Base-by-base conservation (phyloP, 805 yeast species). In the Metschnikowia cerradonensis region DNA sequence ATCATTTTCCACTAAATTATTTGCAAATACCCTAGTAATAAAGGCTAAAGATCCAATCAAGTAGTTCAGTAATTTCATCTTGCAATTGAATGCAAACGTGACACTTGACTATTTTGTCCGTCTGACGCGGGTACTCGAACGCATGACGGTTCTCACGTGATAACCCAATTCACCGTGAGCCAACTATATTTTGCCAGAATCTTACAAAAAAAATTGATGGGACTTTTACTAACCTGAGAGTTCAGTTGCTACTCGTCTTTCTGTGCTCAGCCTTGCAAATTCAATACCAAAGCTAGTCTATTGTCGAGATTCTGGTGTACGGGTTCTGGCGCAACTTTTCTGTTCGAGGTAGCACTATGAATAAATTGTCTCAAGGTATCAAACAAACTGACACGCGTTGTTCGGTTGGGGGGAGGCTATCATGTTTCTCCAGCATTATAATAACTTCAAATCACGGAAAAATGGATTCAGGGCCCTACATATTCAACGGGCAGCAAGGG, bases 1-100 rank as follows among this genome's bases (percentile, higher is more conserved):
- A 7, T 33, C 47, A 33, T 22, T 23, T 17, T 10, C 32, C 11
- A 14, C 33, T 19, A 37, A 3, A 34, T 10, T 48, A 1, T 45
- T 51, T 30, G 57, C 57, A 45, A 47, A 20, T 11, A 42, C 57
- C 6, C 33, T 40, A 13, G 51, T 23, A n/a, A 48, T 20, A 23
- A 48, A 48, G 5, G 49, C 26, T 20, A 53, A 31, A 5, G 57
- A 49, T n/a, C 52, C 42, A 11, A 55, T 8, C 14, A 50, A 36
- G 49, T 48, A 49, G 22, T 15, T 36, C 11, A 51, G 50, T 19
- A 55, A 40, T 34, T 45, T 53, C 59, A 55, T 55, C 14, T 13
- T 7, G 40, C n/a, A 34, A 31, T 13, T 7, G 20, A 15, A n/a
- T 3, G 6, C 7, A 7, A 40, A 20, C 30, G 15, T 17, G 13